A percentile compares a stretch with the other conserved stretches of the same genome.
These are phyloP conservation scores for Tilletia walkeri DNA, from an alignment of 1,284 basidiomycete species.

Conservation along the genomic window DNA sequence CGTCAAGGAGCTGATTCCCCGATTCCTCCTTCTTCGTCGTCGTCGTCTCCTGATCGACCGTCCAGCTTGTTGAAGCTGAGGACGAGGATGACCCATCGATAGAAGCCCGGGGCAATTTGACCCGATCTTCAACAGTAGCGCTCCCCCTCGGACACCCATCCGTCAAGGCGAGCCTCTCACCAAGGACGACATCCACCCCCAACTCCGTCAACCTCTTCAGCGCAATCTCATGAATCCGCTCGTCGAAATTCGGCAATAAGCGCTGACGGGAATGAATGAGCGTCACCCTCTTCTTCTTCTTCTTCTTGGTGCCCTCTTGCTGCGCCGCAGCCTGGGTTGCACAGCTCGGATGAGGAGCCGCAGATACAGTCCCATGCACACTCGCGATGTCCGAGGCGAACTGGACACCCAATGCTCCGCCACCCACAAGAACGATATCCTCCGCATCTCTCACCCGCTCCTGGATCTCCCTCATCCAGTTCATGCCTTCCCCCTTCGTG, in stretches of 20 bases:
- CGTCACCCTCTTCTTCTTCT: slow-evolving; percentile 16
- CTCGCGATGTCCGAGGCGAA: slow-evolving; percentile 50
- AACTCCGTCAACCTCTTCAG: slow-evolving; percentile 40
- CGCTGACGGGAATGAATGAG: slow-evolving; percentile 20
- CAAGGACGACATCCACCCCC: slow-evolving; percentile 51
- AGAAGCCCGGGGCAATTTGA: not conserved
- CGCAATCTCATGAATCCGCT: slow-evolving; percentile 45
- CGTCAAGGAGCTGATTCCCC: not conserved
- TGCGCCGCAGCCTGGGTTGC: slow-evolving; percentile 4
- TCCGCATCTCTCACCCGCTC: slow-evolving; percentile 37
- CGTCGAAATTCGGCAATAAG: slow-evolving; percentile 53
- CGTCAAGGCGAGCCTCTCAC: slow-evolving; percentile 48
- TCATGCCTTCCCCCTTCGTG: slow-evolving; percentile 42
- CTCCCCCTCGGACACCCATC: slow-evolving; percentile 51
- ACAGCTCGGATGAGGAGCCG: not conserved
- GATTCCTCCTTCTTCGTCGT: not conserved
- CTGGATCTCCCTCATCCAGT: slow-evolving; percentile 48
- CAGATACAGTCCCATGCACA: slow-evolving; percentile 24
- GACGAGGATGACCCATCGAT: too few species aligned
- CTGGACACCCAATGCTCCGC: slow-evolving; percentile 54
- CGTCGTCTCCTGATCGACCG: too few species aligned
- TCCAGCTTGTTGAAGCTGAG: not conserved
- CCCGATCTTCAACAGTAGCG: slow-evolving; percentile 14
- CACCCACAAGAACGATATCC: slow-evolving; percentile 51
- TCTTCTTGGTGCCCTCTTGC: not conserved